Evolutionary conservation across 2,329 filamentous ascomycete genomes (phyloP).

Genomic region (Metarhizium sp.): DNA sequence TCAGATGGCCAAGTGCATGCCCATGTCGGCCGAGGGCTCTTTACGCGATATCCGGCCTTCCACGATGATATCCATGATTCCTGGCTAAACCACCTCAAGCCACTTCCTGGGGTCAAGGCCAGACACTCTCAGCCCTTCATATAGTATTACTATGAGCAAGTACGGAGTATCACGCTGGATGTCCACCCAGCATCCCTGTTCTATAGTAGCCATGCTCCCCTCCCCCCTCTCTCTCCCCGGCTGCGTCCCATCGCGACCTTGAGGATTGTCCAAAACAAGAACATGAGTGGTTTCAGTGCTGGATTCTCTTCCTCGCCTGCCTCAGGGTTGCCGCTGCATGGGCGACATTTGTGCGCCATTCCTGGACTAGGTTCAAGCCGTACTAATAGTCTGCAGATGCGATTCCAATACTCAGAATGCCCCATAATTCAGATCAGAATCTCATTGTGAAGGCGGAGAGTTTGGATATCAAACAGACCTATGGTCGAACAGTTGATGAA

Average conservation of each 20-base stretch:
- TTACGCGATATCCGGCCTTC: neutral
- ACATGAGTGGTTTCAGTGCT: neutral
- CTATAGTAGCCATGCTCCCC: neutral
- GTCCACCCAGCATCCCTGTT: neutral
- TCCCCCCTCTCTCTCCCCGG: neutral
- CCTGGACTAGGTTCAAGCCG: too few relatives aligned
- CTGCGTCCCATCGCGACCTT: neutral
- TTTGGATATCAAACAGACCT: too few relatives aligned
- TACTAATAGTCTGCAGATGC: too few relatives aligned
- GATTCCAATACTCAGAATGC: too few relatives aligned
- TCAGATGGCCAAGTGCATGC: neutral
- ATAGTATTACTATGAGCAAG: neutral
- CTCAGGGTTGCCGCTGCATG: too few relatives aligned
- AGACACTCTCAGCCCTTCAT: neutral
- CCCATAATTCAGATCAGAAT: too few relatives aligned
- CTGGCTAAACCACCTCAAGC: neutral
- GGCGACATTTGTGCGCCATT: too few relatives aligned
- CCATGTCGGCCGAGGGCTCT: neutral
- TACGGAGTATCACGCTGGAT: neutral
- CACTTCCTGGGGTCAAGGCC: neutral
- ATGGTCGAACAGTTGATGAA: too few relatives aligned
- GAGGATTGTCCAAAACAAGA: neutral
- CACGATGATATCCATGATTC: neutral
- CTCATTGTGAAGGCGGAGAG: too few relatives aligned
- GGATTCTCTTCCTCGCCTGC: too few relatives aligned